These are phyloP conservation scores for Candida piceae DNA, from an alignment of 805 yeast genomes.

Conservation along the genomic window DNA sequence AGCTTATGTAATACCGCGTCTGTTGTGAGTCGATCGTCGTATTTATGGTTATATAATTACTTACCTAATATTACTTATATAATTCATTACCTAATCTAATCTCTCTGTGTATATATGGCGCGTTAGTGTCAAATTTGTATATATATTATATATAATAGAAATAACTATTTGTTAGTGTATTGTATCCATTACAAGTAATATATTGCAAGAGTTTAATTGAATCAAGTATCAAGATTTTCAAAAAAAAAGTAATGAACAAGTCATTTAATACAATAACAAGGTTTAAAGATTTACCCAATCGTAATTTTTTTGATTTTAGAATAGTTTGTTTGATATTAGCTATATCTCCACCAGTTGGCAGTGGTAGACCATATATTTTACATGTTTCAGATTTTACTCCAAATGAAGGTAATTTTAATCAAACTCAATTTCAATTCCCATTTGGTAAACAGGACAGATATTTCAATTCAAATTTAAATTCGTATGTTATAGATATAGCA, in stretches of 20 bases:
- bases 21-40: too few species aligned
- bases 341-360: slow-evolving; percentile 8
- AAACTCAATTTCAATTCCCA: background rate
- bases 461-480: background rate
- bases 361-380: slow-evolving; percentile 12
- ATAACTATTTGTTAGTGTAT: too few species aligned
- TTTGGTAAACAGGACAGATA: background rate
- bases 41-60: too few species aligned
- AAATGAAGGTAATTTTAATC: background rate
- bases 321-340: slow-evolving; percentile 18
- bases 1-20: too few species aligned
- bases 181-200: too few species aligned
- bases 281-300: slow-evolving; percentile 4
- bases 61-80: too few species aligned
- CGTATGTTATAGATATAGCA: background rate
- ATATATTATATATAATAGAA: too few species aligned
- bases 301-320: slow-evolving; percentile 5
- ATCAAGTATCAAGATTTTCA: too few species aligned
- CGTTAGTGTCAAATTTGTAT: too few species aligned
- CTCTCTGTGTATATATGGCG: too few species aligned
- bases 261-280: background rate
- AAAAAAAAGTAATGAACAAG: background rate
- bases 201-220: too few species aligned
- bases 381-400: slow-evolving; percentile 21
- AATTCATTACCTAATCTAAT: too few species aligned